phyloP scores from a whole-genome alignment of 164 flowering plant species.

The Vitis amurensis region DNA sequence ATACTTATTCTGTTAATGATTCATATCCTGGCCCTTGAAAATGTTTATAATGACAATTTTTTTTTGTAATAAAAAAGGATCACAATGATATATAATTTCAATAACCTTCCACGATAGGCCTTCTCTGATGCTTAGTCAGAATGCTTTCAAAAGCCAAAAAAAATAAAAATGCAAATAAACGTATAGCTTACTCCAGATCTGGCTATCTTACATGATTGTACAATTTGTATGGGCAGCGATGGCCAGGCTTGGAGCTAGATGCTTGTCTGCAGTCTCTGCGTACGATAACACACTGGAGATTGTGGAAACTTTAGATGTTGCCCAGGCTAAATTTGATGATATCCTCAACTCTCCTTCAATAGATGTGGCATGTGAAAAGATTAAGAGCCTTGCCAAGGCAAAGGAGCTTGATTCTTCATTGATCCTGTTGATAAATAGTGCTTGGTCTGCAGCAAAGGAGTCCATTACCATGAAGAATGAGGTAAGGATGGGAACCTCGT shows the following conservation, averaged over 20 bases:
- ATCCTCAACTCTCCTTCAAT: conserved; percentile 79
- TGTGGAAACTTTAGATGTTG: conserved; percentile 69
- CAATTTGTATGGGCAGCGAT: conserved; percentile 48
- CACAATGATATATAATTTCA: too few relatives aligned
- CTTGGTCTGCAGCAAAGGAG: conserved; percentile 92
- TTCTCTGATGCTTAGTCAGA: too few relatives aligned
- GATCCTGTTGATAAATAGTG: conserved; percentile 80
- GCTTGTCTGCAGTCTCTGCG: conserved; percentile 84
- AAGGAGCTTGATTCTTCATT: conserved; percentile 91
- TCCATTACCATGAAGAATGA: conserved; percentile 80
- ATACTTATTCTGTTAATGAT: too few relatives aligned
- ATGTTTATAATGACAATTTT: too few relatives aligned
- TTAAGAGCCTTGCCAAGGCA: conserved; percentile 80
- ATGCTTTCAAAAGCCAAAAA: too few relatives aligned
- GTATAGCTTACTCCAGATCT: not conserved
- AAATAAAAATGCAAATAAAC: too few relatives aligned
- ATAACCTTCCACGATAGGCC: too few relatives aligned
- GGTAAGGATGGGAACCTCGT: conserved; percentile 34
- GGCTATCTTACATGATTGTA: not conserved
- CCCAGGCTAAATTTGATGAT: conserved; percentile 91
- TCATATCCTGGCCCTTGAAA: too few relatives aligned
- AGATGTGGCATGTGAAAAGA: conserved; percentile 88
- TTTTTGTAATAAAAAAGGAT: too few relatives aligned
- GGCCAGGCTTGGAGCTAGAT: conserved; percentile 81
- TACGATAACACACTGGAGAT: conserved; percentile 76